These are phyloP conservation scores for Immersiporthe knoxdaviesiana DNA, from an alignment of 2,329 filamentous ascomycete genomes.

Conservation along the genomic window DNA sequence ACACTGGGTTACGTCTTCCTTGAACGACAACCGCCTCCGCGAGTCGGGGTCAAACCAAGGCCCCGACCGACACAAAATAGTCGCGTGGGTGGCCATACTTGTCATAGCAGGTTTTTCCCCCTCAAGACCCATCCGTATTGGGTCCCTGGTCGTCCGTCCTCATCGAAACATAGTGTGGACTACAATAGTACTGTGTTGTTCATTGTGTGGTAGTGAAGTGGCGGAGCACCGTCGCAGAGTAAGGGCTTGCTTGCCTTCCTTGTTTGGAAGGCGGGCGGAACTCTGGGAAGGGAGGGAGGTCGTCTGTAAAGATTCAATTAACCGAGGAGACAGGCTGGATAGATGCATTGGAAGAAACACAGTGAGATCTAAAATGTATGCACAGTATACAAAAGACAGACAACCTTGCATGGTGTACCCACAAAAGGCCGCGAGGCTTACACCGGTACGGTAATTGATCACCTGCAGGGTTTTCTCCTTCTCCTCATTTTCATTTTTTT, in stretches of 20 bases:
- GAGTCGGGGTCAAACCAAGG: background rate
- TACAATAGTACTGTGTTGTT: background rate
- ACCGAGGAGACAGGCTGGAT: background rate
- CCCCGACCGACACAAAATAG: too few species aligned
- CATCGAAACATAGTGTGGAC: background rate
- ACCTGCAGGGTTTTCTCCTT: background rate
- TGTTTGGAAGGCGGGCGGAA: background rate
- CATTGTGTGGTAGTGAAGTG: background rate
- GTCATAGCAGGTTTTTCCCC: background rate
- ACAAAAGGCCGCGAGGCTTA: background rate
- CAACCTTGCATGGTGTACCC: too few species aligned
- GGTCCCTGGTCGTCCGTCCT: background rate
- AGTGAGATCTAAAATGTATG: background rate
- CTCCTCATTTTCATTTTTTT: background rate
- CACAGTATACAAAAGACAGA: background rate
- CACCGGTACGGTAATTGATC: background rate
- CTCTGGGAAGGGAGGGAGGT: background rate
- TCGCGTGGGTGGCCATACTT: background rate
- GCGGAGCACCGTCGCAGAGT: background rate
- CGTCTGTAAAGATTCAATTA: conserved; percentile 3
- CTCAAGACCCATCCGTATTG: background rate
- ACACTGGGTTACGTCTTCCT: background rate
- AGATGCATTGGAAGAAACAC: background rate
- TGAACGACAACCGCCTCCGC: background rate
- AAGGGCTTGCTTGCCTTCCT: background rate